A percentile compares a stretch with the other conserved stretches of the same genome.
Conservation (phyloP, 1,284 basidiomycete species). For the Filobasidium uniguttulatum region DNA sequence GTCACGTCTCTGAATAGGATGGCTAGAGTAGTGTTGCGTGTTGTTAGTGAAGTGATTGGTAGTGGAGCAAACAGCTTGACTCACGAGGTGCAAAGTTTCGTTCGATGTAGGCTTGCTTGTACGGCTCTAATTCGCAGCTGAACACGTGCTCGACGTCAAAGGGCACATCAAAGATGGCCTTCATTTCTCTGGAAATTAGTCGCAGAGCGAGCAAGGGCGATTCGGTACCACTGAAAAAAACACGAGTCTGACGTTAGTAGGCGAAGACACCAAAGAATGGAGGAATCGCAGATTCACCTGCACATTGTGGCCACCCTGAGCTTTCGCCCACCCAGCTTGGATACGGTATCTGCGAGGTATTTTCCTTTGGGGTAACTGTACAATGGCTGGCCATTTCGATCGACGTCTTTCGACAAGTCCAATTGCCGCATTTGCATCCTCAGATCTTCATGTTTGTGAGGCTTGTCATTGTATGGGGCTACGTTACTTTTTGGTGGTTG, state of each 20-base stretch:
- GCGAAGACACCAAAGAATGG: not conserved
- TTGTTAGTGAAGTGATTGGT: not conserved
- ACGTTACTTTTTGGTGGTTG: too few relatives aligned
- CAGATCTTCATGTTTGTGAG: too few relatives aligned
- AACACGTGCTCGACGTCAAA: conserved; percentile 82
- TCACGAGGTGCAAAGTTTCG: conserved; percentile 55
- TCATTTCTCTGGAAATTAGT: conserved; percentile 59
- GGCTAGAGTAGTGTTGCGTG: conserved; percentile 43
- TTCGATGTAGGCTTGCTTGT: conserved; percentile 96
- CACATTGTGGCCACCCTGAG: conserved; percentile 94
- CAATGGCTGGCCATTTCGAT: too few relatives aligned
- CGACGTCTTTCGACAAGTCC: too few relatives aligned
- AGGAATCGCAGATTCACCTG: conserved; percentile 26
- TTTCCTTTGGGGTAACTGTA: conserved; percentile 43
- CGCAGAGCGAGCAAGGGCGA: conserved; percentile 81
- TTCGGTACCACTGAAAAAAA: conserved; percentile 62
- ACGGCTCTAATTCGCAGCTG: conserved; percentile 94
- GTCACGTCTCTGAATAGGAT: conserved; percentile 87
- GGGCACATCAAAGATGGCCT: conserved; percentile 51
- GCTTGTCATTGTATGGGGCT: too few relatives aligned
- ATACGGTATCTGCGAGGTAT: conserved; percentile 54
- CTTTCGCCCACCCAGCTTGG: conserved; percentile 62
- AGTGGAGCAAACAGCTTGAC: not conserved
- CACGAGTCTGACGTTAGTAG: not conserved
- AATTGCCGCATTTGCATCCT: too few relatives aligned